A percentile compares a stretch with the other conserved stretches of the same genome.
These are phyloP conservation scores for Paxillus rubicundulus DNA, from an alignment of 768 basidiomycete genomes.

Conservation along the genomic window DNA sequence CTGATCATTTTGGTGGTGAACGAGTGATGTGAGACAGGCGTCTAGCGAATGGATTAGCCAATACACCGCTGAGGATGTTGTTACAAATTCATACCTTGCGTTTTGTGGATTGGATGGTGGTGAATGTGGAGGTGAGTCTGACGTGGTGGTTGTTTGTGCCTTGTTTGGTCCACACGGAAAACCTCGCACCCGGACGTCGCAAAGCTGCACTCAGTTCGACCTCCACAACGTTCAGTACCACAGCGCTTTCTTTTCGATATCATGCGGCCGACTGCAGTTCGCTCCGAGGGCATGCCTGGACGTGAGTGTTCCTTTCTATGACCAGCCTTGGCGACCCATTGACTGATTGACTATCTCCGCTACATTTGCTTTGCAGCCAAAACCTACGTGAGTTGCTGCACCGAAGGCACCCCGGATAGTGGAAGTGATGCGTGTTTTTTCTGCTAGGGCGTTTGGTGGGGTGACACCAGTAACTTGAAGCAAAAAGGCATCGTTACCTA, in stretches of 20 bases:
- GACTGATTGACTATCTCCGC: conserved; percentile 9
- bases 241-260: conserved; percentile 17
- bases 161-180: conserved; percentile 35
- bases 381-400: conserved; percentile 64
- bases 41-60: not conserved
- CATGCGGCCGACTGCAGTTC: conserved; percentile 52
- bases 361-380: conserved; percentile 49
- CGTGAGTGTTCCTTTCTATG: conserved; percentile 45
- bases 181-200: conserved; percentile 18
- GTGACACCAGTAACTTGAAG: conserved; percentile 64
- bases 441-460: conserved; percentile 86
- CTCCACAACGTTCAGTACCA: not conserved
- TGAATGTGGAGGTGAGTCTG: not conserved
- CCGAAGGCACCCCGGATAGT: not conserved
- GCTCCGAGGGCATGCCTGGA: conserved; percentile 78
- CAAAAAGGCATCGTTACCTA: conserved; percentile 79
- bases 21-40: not conserved
- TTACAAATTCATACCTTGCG: conserved; percentile 14
- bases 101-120: conserved; percentile 1
- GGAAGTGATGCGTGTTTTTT: not conserved
- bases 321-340: not conserved
- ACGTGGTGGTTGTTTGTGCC: conserved; percentile 24
- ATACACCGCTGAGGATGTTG: not conserved
- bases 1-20: conserved; percentile 59
- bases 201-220: not conserved